A percentile compares a stretch with the other conserved stretches of the same genome.
Evolutionary conservation across 108 stramenopile genomes (phyloP).

Genomic region (Schizochytrium sp.): DNA sequence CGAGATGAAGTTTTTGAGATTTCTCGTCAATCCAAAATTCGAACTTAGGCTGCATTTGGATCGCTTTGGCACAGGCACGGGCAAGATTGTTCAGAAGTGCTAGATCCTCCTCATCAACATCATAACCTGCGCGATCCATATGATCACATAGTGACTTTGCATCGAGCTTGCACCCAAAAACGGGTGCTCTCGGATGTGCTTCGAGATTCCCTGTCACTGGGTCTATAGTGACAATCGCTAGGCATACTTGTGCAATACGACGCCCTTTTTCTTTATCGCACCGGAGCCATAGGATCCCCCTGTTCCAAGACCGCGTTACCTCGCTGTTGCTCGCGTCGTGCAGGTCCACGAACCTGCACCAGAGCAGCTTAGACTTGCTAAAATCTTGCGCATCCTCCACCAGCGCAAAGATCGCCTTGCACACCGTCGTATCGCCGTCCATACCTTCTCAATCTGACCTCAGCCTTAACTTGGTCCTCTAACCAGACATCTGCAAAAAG

Average conservation of each 20-base stretch:
- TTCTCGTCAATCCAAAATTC: neutral
- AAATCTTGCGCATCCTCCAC: neutral
- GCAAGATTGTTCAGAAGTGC: neutral
- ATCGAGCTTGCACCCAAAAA: conserved; percentile 13
- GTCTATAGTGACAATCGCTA: neutral
- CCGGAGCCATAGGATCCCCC: conserved; percentile 1
- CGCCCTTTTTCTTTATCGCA: neutral
- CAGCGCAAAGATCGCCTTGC: conserved; percentile 30
- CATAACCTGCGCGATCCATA: conserved; percentile 33
- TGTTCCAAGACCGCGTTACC: neutral
- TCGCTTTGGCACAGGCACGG: neutral
- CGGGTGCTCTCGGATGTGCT: neutral
- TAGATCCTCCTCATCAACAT: conserved; percentile 1
- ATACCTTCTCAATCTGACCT: neutral
- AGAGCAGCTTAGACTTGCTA: conserved; percentile 18
- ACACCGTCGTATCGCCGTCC: conserved; percentile 33
- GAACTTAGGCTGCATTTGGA: neutral
- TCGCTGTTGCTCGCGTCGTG: neutral
- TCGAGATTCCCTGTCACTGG: neutral
- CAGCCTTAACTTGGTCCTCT: too few relatives aligned
- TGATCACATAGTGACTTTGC: neutral
- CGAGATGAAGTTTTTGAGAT: neutral
- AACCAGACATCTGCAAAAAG: too few relatives aligned
- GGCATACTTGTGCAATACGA: neutral
- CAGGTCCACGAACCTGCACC: neutral